Conservation (phyloP, 1,284 basidiomycete genomes). For the Rhizoctonia solani region DNA sequence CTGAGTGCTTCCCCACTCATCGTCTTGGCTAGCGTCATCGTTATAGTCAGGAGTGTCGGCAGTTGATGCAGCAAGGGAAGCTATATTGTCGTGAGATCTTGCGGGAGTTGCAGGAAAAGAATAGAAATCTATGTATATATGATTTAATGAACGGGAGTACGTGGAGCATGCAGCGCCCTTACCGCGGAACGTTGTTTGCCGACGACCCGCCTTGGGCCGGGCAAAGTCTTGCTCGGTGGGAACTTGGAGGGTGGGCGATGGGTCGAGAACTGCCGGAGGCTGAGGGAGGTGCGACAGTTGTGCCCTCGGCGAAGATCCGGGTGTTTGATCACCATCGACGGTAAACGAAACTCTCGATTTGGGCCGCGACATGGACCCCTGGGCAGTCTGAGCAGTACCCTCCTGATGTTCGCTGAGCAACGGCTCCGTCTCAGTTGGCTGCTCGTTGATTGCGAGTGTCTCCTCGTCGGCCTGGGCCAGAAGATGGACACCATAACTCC, state of each 20-base stretch:
- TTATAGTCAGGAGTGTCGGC: slow-evolving; percentile 21
- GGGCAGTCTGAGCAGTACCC: background rate
- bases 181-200: slow-evolving; percentile 13
- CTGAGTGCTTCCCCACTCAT: slow-evolving; percentile 45
- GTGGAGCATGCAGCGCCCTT: background rate
- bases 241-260: slow-evolving; percentile 6
- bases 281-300: slow-evolving; percentile 7
- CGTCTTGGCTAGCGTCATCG: slow-evolving; percentile 46
- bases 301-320: slow-evolving; percentile 22
- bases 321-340: slow-evolving; percentile 23
- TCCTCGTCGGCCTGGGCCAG: slow-evolving; percentile 73
- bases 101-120: slow-evolving; percentile 70
- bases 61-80: slow-evolving; percentile 43
- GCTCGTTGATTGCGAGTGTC: slow-evolving; percentile 34
- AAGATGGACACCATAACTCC: slow-evolving; percentile 84
- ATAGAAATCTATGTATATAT: slow-evolving; percentile 51
- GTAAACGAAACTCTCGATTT: slow-evolving; percentile 13
- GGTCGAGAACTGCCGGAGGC: background rate
- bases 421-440: slow-evolving; percentile 26
- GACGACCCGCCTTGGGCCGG: background rate
- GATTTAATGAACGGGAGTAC: background rate
- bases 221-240: slow-evolving; percentile 23
- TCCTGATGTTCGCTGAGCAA: slow-evolving; percentile 15
- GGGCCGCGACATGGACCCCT: slow-evolving; percentile 6
- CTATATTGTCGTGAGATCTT: slow-evolving; percentile 44